phyloP scores from a whole-genome alignment of 768 basidiomycete genomes.

The Tephrocybe sp. region DNA sequence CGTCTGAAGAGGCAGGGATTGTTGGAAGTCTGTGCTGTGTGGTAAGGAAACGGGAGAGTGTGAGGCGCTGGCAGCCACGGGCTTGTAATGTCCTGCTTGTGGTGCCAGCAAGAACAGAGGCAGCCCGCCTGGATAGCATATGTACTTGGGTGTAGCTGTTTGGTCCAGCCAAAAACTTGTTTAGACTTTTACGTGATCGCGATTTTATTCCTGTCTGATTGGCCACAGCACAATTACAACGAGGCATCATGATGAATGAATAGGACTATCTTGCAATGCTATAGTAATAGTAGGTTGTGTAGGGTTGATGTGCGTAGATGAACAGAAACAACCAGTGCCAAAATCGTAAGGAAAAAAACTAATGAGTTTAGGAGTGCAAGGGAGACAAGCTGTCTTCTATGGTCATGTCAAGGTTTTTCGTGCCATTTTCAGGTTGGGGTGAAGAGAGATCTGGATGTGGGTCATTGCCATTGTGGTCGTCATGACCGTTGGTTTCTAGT shows the following conservation, averaged over 20 bases:
- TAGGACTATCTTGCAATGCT: neutral
- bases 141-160: slow-evolving; percentile 11
- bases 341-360: neutral
- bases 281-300: too few species aligned
- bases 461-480: slow-evolving; percentile 13
- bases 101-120: slow-evolving; percentile 39
- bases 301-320: slow-evolving; percentile 2
- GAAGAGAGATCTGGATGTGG: slow-evolving; percentile 5
- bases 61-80: slow-evolving; percentile 14
- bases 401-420: slow-evolving; percentile 28
- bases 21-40: slow-evolving; percentile 38
- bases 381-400: slow-evolving; percentile 45
- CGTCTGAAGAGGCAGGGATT: slow-evolving; percentile 63
- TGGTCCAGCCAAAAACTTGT: neutral
- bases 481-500: slow-evolving; percentile 6
- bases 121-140: slow-evolving; percentile 44
- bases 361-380: slow-evolving; percentile 25
- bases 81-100: slow-evolving; percentile 27
- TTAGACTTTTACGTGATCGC: neutral
- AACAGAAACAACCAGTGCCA: too few species aligned
- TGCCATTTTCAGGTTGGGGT: slow-evolving; percentile 12
- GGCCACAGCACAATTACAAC: too few species aligned
- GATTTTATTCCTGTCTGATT: slow-evolving; percentile 6
- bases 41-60: slow-evolving; percentile 28
- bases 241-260: too few species aligned